Conservation (phyloP, 495 filamentous ascomycete genomes). For the Saxispiralis lemnorum region DNA sequence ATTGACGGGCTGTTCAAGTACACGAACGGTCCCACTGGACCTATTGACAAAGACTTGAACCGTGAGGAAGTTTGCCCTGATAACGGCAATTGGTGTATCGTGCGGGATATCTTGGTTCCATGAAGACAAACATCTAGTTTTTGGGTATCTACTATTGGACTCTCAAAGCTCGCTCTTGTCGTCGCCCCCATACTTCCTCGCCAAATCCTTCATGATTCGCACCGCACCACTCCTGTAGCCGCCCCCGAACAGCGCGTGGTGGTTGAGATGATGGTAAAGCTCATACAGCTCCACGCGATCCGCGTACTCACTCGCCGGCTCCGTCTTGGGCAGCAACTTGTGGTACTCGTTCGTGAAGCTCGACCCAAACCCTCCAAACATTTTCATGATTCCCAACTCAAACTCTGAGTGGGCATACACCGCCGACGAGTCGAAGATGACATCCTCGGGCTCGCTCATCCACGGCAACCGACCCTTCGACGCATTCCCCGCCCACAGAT, state of each 20-base stretch:
- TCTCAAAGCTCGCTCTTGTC: conserved; percentile 8
- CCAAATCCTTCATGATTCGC: conserved; percentile 53
- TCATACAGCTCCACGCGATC: conserved; percentile 69
- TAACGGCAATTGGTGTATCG: conserved; percentile 9
- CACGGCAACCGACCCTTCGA: conserved; percentile 46
- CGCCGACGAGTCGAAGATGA: conserved; percentile 66
- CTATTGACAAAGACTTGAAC: conserved; percentile 14
- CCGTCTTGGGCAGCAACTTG: conserved; percentile 51
- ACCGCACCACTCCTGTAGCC: conserved; percentile 57
- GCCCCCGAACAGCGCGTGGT: conserved; percentile 67
- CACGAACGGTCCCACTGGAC: conserved; percentile 10
- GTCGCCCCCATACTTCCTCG: conserved; percentile 42
- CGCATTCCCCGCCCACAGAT: conserved; percentile 80
- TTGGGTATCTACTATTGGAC: background rate
- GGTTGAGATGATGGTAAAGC: conserved; percentile 77
- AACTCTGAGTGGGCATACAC: conserved; percentile 79
- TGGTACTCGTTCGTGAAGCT: conserved; percentile 64
- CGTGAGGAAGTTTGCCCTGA: conserved; percentile 13
- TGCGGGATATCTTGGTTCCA: conserved; percentile 3
- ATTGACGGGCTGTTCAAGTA: conserved; percentile 10
- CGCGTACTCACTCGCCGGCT: conserved; percentile 69
- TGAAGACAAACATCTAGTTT: background rate
- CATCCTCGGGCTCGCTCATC: conserved; percentile 44
- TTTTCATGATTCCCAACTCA: conserved; percentile 82
- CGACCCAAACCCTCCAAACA: conserved; percentile 80